Conservation (phyloP, 2,329 filamentous ascomycete genomes). For the Fusarium tricinctum region DNA sequence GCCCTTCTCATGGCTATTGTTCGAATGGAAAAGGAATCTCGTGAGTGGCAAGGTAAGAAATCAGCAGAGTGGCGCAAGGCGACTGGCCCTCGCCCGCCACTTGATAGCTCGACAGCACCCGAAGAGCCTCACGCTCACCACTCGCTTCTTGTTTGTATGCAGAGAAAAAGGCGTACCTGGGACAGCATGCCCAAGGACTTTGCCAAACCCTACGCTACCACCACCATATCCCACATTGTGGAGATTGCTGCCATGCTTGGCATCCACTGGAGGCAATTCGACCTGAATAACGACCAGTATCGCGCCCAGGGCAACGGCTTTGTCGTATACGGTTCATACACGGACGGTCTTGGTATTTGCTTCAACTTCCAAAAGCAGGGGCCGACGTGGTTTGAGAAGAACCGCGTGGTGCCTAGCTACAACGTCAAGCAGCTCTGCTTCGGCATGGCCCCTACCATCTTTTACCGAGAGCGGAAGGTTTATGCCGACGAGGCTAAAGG, state of each 20-base stretch:
- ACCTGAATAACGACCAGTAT: constrained; percentile 54
- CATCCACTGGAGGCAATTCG: constrained; percentile 60
- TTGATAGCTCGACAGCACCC: neutral
- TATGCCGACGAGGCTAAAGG: constrained; percentile 44
- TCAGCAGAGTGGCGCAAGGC: constrained; percentile 28
- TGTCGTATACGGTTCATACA: constrained; percentile 51
- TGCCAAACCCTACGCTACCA: constrained; percentile 54
- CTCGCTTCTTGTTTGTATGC: constrained; percentile 42
- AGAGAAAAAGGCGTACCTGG: constrained; percentile 43
- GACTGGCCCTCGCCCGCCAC: constrained; percentile 20
- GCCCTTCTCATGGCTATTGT: constrained; percentile 39
- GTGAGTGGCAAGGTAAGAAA: constrained; percentile 40
- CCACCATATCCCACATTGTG: constrained; percentile 55
- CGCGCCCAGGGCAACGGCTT: constrained; percentile 57
- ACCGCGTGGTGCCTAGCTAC: constrained; percentile 55
- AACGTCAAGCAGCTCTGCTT: constrained; percentile 58
- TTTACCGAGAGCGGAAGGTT: constrained; percentile 45
- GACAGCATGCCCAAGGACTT: constrained; percentile 45
- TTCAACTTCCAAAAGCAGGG: constrained; percentile 58
- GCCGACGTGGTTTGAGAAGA: constrained; percentile 53
- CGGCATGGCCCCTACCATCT: constrained; percentile 58
- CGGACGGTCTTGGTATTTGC: constrained; percentile 56
- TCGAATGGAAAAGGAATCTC: constrained; percentile 44
- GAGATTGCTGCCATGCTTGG: constrained; percentile 56
- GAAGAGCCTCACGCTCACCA: constrained; percentile 22